Percentiles rank a stretch among this genome's conserved stretches.
These are phyloP conservation scores for Xylaria sp. DNA, from an alignment of 2,329 filamentous ascomycete species.

Conservation along the genomic window DNA sequence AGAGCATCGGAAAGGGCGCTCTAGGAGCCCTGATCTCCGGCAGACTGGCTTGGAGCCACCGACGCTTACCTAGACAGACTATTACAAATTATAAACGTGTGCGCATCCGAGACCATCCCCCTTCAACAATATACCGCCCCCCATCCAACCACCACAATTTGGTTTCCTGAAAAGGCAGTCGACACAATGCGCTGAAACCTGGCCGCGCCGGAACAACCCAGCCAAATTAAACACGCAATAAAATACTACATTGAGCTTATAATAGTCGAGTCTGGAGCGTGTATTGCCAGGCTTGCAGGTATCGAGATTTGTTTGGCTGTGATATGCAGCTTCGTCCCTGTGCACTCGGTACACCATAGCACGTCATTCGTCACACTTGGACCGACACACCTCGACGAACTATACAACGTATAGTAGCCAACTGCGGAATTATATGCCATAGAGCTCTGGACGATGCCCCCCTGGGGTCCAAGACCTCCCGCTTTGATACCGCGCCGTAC, in stretches of 20 bases:
- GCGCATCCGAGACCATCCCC: background rate
- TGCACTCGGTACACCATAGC: background rate
- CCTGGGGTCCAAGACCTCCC: background rate
- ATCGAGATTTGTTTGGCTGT: slow-evolving; percentile 11
- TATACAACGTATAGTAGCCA: background rate
- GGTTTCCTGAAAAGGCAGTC: slow-evolving; percentile 27
- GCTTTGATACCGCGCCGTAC: background rate
- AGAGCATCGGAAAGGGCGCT: slow-evolving; percentile 24
- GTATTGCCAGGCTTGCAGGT: slow-evolving; percentile 24
- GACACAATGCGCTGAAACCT: slow-evolving; percentile 28
- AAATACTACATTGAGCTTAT: slow-evolving; percentile 21
- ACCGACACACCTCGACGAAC: background rate
- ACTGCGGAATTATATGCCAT: background rate
- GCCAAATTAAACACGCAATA: slow-evolving; percentile 19
- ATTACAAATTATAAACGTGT: background rate
- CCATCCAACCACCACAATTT: slow-evolving; percentile 15
- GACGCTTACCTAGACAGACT: background rate
- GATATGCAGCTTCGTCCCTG: background rate
- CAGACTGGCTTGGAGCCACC: slow-evolving; percentile 16
- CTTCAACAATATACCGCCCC: slow-evolving; percentile 23
- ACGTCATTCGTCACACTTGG: background rate
- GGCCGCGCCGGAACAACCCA: slow-evolving; percentile 18
- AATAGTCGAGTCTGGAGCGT: slow-evolving; percentile 18
- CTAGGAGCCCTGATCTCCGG: slow-evolving; percentile 10
- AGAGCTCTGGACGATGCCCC: background rate